Evolutionary conservation across 2,329 filamentous ascomycete species (phyloP).

Genomic region (Aspergillus neoniger): DNA sequence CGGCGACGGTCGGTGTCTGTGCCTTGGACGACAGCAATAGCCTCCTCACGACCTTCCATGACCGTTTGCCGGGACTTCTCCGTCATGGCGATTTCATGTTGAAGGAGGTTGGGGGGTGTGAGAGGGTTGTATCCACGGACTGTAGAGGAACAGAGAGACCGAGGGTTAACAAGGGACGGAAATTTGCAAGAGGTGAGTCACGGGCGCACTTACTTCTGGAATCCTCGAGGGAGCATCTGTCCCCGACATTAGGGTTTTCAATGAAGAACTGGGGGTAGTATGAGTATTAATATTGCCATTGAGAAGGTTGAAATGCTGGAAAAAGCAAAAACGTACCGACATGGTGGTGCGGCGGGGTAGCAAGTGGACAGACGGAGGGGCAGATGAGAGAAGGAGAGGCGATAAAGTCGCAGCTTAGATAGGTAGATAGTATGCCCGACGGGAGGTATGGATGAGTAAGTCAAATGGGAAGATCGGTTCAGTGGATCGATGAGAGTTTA

Average conservation of each 20-base stretch:
- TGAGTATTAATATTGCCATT: constrained; percentile 15
- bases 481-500: too few relatives aligned
- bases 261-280: constrained; percentile 64
- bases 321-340: constrained; percentile 34
- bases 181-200: constrained; percentile 2
- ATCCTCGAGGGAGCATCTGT: constrained; percentile 72
- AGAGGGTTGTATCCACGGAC: constrained; percentile 90
- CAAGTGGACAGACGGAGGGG: not conserved
- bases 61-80: constrained; percentile 54
- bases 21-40: constrained; percentile 63
- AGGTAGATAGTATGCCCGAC: constrained; percentile 4
- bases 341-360: constrained; percentile 21
- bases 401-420: not conserved
- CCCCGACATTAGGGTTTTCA: constrained; percentile 76
- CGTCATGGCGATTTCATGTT: constrained; percentile 75
- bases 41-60: constrained; percentile 60
- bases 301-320: constrained; percentile 9
- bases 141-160: constrained; percentile 35
- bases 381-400: not conserved
- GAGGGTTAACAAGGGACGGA: constrained; percentile 4
- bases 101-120: constrained; percentile 89
- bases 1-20: constrained; percentile 56
- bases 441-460: not conserved
- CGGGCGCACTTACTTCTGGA: constrained; percentile 69
- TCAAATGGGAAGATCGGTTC: too few relatives aligned